These are phyloP conservation scores for Leishmania turanica DNA, from an alignment of 208 protist species.

Conservation along the genomic window DNA sequence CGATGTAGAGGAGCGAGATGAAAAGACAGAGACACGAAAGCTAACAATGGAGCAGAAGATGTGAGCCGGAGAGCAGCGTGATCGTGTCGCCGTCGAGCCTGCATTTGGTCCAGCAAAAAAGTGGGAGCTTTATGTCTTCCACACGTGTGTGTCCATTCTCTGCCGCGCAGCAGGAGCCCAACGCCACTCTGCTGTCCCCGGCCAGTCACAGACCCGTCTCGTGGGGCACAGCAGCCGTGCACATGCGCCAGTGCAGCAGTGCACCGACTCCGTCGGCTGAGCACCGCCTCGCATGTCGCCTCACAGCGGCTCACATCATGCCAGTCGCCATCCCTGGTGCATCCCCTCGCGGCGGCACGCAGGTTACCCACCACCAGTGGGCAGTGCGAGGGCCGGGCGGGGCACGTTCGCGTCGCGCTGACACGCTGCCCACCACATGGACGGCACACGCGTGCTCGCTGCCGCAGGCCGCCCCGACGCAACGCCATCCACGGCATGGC, in stretches of 20 bases:
- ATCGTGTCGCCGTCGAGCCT: neutral
- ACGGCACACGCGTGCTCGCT: no score
- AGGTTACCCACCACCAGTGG: neutral
- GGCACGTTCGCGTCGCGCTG: no score
- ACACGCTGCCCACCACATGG: neutral
- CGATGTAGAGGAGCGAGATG: neutral
- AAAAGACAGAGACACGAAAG: constrained; percentile 4
- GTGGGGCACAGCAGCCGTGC: neutral
- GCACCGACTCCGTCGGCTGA: neutral
- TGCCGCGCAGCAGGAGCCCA: neutral
- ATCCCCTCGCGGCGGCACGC: neutral
- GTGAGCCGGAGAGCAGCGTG: neutral
- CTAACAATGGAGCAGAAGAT: neutral
- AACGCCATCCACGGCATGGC: neutral
- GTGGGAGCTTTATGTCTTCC: neutral
- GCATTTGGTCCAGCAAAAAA: neutral
- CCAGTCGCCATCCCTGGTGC: neutral
- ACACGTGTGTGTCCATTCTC: neutral
- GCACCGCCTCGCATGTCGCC: neutral
- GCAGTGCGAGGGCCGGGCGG: neutral
- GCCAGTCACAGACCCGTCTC: neutral
- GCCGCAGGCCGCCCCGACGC: neutral
- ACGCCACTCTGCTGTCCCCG: neutral
- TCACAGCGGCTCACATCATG: neutral
- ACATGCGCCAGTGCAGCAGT: neutral